phyloP scores from a whole-genome alignment of 441 rosid genomes.

The Mallotus japonicus region DNA sequence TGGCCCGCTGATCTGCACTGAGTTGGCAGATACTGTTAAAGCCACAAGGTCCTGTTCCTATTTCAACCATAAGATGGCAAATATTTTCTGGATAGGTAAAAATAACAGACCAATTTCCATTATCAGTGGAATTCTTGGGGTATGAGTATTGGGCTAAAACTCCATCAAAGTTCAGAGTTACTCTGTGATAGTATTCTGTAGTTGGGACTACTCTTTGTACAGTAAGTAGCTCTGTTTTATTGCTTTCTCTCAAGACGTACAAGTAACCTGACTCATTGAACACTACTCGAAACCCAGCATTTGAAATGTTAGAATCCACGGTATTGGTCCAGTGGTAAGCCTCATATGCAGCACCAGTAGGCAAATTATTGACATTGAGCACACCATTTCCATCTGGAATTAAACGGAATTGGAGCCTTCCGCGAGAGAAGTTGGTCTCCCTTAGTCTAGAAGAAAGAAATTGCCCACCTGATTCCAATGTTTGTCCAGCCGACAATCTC shows the following conservation, averaged over 20 bases:
- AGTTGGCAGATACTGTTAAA: too few species aligned
- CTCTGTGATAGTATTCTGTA: constrained; percentile 36
- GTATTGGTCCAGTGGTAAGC: constrained; percentile 22
- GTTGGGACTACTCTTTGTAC: not conserved
- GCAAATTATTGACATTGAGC: constrained; percentile 27
- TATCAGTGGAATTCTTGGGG: constrained; percentile 21
- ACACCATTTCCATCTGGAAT: constrained; percentile 25
- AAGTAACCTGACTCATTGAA: not conserved
- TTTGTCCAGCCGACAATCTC: too few species aligned
- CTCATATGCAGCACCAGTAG: not conserved
- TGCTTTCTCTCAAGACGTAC: constrained; percentile 6
- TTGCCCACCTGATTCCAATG: not conserved
- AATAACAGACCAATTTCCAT: not conserved
- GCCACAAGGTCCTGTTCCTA: too few species aligned
- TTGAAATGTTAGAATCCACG: constrained; percentile 1
- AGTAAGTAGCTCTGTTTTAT: not conserved
- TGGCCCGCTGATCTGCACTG: too few species aligned
- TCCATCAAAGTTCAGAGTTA: constrained; percentile 39
- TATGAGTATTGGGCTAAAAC: constrained; percentile 32
- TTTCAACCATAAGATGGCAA: too few species aligned
- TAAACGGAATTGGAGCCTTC: constrained; percentile 39
- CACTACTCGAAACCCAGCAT: constrained; percentile 17
- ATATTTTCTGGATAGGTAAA: too few species aligned
- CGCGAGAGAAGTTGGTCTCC: constrained; percentile 29
- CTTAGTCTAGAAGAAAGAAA: constrained; percentile 20